A percentile compares a stretch with the other conserved stretches of the same genome.
These are phyloP conservation scores for Geopyxis carbonaria DNA, from an alignment of 495 filamentous ascomycete species.

Conservation along the genomic window DNA sequence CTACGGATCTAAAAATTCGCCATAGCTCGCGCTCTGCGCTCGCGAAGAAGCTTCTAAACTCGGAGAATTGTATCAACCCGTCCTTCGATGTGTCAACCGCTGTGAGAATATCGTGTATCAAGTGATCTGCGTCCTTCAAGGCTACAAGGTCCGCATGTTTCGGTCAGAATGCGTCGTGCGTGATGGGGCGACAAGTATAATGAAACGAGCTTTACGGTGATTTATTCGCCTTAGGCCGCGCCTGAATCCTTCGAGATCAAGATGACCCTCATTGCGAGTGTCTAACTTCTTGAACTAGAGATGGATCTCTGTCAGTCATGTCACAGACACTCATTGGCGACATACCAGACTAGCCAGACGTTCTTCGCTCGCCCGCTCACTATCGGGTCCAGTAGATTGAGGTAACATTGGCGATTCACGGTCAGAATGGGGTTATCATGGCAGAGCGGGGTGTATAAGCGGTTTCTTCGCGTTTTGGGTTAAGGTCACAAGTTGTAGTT, in stretches of 20 bases:
- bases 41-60: constrained; percentile 78
- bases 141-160: constrained; percentile 33
- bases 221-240: constrained; percentile 75
- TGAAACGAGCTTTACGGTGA: constrained; percentile 40
- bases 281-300: constrained; percentile 40
- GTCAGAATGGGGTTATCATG: too few species aligned
- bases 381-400: too few species aligned
- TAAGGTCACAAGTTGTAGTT: too few species aligned
- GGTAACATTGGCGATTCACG: too few species aligned
- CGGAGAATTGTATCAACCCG: constrained; percentile 75
- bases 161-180: background rate
- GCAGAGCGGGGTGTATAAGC: too few species aligned
- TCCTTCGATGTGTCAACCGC: constrained; percentile 74
- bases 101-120: constrained; percentile 61
- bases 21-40: constrained; percentile 68
- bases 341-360: constrained; percentile 6
- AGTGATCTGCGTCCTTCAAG: constrained; percentile 80
- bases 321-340: background rate
- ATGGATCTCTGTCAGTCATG: background rate
- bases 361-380: constrained; percentile 11
- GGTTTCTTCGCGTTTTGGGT: too few species aligned
- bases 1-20: constrained; percentile 70
- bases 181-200: background rate
- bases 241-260: constrained; percentile 69
- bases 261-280: constrained; percentile 51